Evolutionary conservation across 1,284 basidiomycete genomes (phyloP), one percentile per base, ranked within the genome.

Genomic region (Ganoderma lucidum): DNA sequence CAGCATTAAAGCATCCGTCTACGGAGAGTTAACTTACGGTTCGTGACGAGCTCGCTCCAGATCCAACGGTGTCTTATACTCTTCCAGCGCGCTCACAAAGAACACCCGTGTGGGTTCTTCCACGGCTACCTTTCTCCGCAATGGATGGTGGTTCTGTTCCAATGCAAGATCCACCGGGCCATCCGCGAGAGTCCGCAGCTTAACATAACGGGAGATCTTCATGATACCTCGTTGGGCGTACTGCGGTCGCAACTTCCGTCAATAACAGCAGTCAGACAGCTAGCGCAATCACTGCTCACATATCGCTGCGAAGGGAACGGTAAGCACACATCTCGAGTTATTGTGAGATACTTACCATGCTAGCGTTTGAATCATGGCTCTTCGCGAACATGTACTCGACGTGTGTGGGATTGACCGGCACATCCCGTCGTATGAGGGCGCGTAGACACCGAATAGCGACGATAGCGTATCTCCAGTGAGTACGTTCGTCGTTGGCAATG

Each of bases 401-500:
- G 70, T 90, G 88, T 19, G 80, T 76, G 0, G 86, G 74, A 59
- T 86, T 84, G 41, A 90, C 81, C 0, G 94, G 90, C 23, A 81
- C 80, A 78, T 98, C 96, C 12, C 92, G 87, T 23, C 96, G 86
- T 48, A 95, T 84, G 37, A 97, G 82, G 1, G 90, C 88, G 51
- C 93, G 87, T 17, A 97, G 83, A 78, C 91, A 90, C 64, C 94
- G 85, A 28, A 91, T 83, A 1, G 94, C 93, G 42, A 90, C 88
- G 59, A 96, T 91, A 1, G 86, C 84, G 79, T 96, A 98, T 66
- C 91, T 87, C 96, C 96, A 97, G 79, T 97, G 94, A 15, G 93
- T 93, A 23, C 82, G 79, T 2, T 84, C 71, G n/a, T 87, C 86
- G 23, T 85, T 83, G 2, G 86, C 91, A 37, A 92, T 84, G 35